Evolutionary conservation across 805 yeast species (phyloP), one percentile per base, ranked within the genome.

Genomic region (Starmerella potacharoeniae): DNA sequence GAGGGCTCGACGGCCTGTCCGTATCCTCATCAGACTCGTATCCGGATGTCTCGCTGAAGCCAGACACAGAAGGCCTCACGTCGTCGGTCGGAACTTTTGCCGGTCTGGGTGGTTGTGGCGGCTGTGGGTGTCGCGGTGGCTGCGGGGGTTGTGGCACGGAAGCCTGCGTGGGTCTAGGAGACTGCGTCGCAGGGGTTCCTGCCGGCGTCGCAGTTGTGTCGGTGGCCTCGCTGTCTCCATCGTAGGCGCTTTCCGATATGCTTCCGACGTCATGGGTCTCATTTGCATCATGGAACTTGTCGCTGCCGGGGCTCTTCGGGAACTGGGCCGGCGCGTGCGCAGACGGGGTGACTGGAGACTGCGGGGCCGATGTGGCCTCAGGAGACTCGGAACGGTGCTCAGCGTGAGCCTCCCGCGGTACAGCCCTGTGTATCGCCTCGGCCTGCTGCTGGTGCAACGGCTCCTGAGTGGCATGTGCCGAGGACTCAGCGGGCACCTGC

Each of bases 41-140:
- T 6, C 41, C 55, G 8, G 50, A 45, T 6, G 34, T 39, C 46
- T 52, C 55, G 17, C 50, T 46, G 17, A 46, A 22, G 5, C 50
- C 50, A n/a, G 36, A n/a, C 5, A 29, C 34, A 10, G 46, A 43
- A 7, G 46, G 17, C 17, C 34, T 22, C 16, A 10, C 6, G 34
- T 43, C 46, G 4, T 13, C 46, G n/a, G 10, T 30, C 10, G 46
- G 34, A 8, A 11, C 36, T 30, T 14, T n/a, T 29, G 36, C 14
- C 13, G 28, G 17, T 16, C 41, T n/a, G 9, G 54, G 37, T n/a
- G 46, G 46, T 36, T 55, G 43, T 37, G 56, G 53, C 16, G 52
- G 51, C n/a, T 54, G 59, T 13, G 56, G 41, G 10, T 8, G 50
- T 6, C 13, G 52, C n/a, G 54, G 56, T 22, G 52, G 52, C n/a